These are phyloP conservation scores for Talaromyces sp. DNA, from an alignment of 2,329 filamentous ascomycete species.

Conservation along the genomic window DNA sequence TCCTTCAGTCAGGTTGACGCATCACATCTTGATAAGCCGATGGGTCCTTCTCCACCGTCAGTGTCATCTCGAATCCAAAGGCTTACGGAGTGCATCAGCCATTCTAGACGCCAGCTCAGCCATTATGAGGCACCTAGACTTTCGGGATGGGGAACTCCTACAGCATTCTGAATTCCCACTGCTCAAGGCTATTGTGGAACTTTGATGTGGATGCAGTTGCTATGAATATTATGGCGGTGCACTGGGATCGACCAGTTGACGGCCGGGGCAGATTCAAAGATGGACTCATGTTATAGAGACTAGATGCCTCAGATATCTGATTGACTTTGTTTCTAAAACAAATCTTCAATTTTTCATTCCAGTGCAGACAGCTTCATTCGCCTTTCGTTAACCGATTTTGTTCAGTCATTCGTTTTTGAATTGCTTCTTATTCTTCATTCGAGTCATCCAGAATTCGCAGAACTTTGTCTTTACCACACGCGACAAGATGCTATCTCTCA, in stretches of 20 bases:
- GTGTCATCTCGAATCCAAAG: background rate
- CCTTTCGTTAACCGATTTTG: background rate
- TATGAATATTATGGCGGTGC: background rate
- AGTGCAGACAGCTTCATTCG: background rate
- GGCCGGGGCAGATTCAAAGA: background rate
- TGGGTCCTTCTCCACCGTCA: background rate
- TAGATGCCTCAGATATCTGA: background rate
- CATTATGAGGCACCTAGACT: background rate
- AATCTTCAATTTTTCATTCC: background rate
- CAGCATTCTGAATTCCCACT: background rate
- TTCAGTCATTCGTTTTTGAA: background rate
- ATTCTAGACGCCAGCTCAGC: background rate
- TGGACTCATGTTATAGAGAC: background rate
- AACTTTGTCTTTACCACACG: background rate
- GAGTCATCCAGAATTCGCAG: background rate
- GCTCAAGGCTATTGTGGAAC: background rate
- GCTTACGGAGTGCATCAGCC: background rate
- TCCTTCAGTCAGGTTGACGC: background rate
- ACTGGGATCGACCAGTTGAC: background rate
- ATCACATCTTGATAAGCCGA: background rate
- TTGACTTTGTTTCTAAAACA: background rate
- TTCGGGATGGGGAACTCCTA: background rate
- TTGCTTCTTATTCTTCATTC: background rate
- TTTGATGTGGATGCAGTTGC: background rate
- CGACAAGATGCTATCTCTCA: slow-evolving; percentile 33